Percentiles rank a stretch among this genome's conserved stretches.
Conservation (phyloP, 2,329 filamentous ascomycete genomes). For the Fusarium chlamydosporum region DNA sequence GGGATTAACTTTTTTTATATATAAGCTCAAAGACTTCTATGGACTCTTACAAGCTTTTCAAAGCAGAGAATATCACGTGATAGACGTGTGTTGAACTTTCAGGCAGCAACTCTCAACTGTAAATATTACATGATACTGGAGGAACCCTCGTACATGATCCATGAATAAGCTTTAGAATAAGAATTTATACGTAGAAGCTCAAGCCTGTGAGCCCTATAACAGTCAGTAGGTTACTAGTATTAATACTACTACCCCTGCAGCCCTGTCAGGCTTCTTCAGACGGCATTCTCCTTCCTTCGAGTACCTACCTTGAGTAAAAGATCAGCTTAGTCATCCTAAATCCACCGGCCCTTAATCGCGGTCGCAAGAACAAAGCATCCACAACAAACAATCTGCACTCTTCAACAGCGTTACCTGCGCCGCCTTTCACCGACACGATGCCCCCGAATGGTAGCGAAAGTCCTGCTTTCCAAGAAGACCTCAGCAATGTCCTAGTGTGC, state of each 20-base stretch:
- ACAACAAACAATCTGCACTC: slow-evolving; percentile 47
- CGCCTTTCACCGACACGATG: slow-evolving; percentile 57
- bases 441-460: slow-evolving; percentile 55
- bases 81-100: too few relatives aligned
- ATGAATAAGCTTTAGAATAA: too few relatives aligned
- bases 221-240: too few relatives aligned
- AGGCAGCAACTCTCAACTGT: too few relatives aligned
- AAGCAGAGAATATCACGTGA: too few relatives aligned
- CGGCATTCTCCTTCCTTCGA: neutral
- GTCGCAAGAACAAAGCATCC: slow-evolving; percentile 18
- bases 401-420: slow-evolving; percentile 5
- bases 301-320: neutral
- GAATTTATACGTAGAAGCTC: too few relatives aligned
- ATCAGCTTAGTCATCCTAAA: neutral
- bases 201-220: too few relatives aligned
- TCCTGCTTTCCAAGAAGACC: slow-evolving; percentile 79
- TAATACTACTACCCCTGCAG: neutral
- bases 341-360: neutral
- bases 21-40: too few relatives aligned
- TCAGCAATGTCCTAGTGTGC: slow-evolving; percentile 88
- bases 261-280: neutral
- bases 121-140: too few relatives aligned
- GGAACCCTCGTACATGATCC: too few relatives aligned
- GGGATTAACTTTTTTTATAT: too few relatives aligned
- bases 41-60: too few relatives aligned